Percentiles rank a stretch among this genome's conserved stretches.
phyloP scores from a whole-genome alignment of 495 filamentous ascomycete genomes.

The Polyplosphaeria fusca region DNA sequence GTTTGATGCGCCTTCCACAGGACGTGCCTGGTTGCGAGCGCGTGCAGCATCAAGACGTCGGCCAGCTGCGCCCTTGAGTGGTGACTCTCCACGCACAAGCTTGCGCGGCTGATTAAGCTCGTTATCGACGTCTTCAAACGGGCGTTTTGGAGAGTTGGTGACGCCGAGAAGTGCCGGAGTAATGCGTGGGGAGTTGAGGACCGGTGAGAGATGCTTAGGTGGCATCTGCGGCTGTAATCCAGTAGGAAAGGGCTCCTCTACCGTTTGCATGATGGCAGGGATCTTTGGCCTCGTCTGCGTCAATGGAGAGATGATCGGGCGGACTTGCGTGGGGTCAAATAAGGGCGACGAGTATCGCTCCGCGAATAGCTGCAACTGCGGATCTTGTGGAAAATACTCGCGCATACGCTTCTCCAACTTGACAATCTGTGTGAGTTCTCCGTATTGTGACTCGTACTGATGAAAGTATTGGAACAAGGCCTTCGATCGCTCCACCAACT shows the following conservation, averaged over 20 bases:
- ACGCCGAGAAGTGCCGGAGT: constrained; percentile 49
- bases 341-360: constrained; percentile 64
- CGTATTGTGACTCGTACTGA: constrained; percentile 89
- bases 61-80: constrained; percentile 79
- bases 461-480: constrained; percentile 86
- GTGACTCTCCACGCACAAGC: constrained; percentile 74
- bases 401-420: constrained; percentile 90
- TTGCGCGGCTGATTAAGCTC: constrained; percentile 71
- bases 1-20: not conserved
- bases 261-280: constrained; percentile 44
- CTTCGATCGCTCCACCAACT: constrained; percentile 70
- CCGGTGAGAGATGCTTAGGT: constrained; percentile 7
- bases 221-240: not conserved
- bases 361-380: constrained; percentile 68
- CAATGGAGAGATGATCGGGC: constrained; percentile 75
- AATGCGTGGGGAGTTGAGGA: constrained; percentile 47
- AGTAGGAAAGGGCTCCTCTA: constrained; percentile 41
- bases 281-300: constrained; percentile 68
- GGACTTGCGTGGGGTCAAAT: constrained; percentile 75
- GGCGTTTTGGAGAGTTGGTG: constrained; percentile 74
- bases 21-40: constrained; percentile 39
- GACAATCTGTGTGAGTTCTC: constrained; percentile 81
- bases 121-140: constrained; percentile 67
- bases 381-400: constrained; percentile 86
- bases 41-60: constrained; percentile 77